Base-by-base conservation (phyloP, 805 yeast genomes). In the Cyberlindnera petersonii region DNA sequence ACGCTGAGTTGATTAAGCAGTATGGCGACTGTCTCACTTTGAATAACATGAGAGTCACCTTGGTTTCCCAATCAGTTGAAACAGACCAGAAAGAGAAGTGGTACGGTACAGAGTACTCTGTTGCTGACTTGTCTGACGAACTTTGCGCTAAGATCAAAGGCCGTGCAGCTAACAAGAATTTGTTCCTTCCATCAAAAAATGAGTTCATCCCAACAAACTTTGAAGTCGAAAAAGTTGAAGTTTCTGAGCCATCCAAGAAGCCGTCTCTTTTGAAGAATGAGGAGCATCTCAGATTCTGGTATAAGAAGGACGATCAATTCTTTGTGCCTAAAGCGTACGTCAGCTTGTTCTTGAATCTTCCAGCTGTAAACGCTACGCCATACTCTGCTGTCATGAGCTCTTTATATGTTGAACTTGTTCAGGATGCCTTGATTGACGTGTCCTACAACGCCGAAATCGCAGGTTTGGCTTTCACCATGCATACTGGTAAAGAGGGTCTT, bases 391-490 rank as follows among this genome's bases (percentile, higher is more conserved):
- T 83, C 28, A 63, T 74, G 45, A 70, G 89, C 1, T 67, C 78
- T 1, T 56, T 91, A 31, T 77, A 77, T 57, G 72, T 79, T 23
- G 91, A 86, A 34, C 58, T 91, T 43, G 61, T 91, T 17, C 83
- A 77, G 37, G 96, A 89, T 54, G 77, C 75, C 24, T 66, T 93
- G 47, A 78, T 77, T 50, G 89, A 87, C 52, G 64, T 79, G 37
- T 77, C 86, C 9, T 91, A 91, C 53, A 83, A 85, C 55, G 97
- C 98, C 1, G 74, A 77, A 8, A 69, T 88, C 39, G 96, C 93
- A 2, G 93, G 93, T 1, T 70, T 87, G 41, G 65, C 71, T 36
- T 78, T 79, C 42, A 62, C 70, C 2, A 68, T 89, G 28, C 61
- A 69, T 22, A 65, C 74, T 42, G 75, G 82, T 39, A 72, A 82